Evolutionary conservation across 768 basidiomycete species (phyloP).

Genomic region (Mycena crocata): DNA sequence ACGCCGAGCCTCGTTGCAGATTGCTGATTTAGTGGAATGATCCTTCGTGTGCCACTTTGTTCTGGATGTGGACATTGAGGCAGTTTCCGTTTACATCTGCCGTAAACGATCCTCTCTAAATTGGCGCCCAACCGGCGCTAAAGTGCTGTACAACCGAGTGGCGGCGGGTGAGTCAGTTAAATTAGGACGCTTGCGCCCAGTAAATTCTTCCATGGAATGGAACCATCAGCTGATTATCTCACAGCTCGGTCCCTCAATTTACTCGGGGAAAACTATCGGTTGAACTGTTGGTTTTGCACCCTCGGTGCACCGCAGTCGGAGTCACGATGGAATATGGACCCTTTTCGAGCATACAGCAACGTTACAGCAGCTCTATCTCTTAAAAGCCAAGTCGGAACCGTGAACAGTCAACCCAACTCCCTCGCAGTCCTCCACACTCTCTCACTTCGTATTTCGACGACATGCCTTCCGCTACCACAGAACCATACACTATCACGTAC

Average conservation of each 20-base stretch:
- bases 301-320: conserved; percentile 8
- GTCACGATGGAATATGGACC: conserved; percentile 14
- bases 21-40: conserved; percentile 18
- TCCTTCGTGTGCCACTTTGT: conserved; percentile 6
- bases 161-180: conserved; percentile 20
- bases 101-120: background rate
- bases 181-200: background rate
- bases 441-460: background rate
- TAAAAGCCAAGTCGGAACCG: conserved; percentile 14
- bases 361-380: conserved; percentile 17
- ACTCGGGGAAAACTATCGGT: conserved; percentile 9
- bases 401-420: background rate
- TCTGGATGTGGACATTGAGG: background rate
- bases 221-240: conserved; percentile 20
- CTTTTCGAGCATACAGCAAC: conserved; percentile 20
- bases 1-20: conserved; percentile 29
- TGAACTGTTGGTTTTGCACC: conserved; percentile 3
- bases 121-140: conserved; percentile 16
- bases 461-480: conserved; percentile 19
- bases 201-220: conserved; percentile 17
- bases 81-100: background rate
- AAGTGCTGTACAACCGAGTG: conserved; percentile 14
- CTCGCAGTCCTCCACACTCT: background rate
- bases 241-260: conserved; percentile 23
- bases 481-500: conserved; percentile 37